Conservation (phyloP, 2,329 filamentous ascomycete genomes). For the Rutstroemia sp. region DNA sequence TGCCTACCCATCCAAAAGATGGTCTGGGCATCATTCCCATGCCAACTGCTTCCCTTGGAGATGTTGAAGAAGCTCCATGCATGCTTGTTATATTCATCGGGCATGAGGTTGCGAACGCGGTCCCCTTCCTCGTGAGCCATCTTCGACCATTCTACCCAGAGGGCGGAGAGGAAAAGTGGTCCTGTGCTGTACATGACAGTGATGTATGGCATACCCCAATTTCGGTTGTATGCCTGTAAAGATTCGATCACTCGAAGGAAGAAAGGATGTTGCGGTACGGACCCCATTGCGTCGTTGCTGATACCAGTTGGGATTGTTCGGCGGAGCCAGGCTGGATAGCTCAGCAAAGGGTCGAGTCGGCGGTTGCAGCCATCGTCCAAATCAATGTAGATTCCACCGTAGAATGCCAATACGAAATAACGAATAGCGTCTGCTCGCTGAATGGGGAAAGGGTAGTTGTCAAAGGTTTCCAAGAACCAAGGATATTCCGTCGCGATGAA, state of each 20-base stretch:
- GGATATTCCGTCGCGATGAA: slow-evolving; percentile 70
- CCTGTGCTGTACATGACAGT: slow-evolving; percentile 76
- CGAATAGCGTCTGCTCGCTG: slow-evolving; percentile 72
- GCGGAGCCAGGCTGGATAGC: slow-evolving; percentile 63
- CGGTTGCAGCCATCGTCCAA: slow-evolving; percentile 46
- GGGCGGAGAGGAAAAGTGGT: slow-evolving; percentile 66
- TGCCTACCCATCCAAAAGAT: slow-evolving; percentile 43
- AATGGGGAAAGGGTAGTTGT: slow-evolving; percentile 66
- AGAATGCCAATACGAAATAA: slow-evolving; percentile 72
- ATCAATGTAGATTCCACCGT: slow-evolving; percentile 75
- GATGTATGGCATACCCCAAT: slow-evolving; percentile 58
- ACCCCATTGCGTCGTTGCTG: slow-evolving; percentile 74
- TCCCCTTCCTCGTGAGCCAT: slow-evolving; percentile 39
- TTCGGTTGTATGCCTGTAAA: slow-evolving; percentile 59
- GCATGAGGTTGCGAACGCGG: slow-evolving; percentile 62
- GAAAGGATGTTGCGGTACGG: slow-evolving; percentile 65
- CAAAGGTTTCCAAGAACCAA: slow-evolving; percentile 70
- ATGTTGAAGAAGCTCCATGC: slow-evolving; percentile 64
- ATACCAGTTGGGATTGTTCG: slow-evolving; percentile 70
- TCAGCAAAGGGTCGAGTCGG: slow-evolving; percentile 51
- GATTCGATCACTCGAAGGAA: slow-evolving; percentile 62
- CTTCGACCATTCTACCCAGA: slow-evolving; percentile 67
- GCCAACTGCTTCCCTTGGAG: slow-evolving; percentile 39
- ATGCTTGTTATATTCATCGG: slow-evolving; percentile 60
- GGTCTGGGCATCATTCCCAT: slow-evolving; percentile 38